Base-by-base conservation (phyloP, 2,329 filamentous ascomycete species). In the Penicillium paneum region DNA sequence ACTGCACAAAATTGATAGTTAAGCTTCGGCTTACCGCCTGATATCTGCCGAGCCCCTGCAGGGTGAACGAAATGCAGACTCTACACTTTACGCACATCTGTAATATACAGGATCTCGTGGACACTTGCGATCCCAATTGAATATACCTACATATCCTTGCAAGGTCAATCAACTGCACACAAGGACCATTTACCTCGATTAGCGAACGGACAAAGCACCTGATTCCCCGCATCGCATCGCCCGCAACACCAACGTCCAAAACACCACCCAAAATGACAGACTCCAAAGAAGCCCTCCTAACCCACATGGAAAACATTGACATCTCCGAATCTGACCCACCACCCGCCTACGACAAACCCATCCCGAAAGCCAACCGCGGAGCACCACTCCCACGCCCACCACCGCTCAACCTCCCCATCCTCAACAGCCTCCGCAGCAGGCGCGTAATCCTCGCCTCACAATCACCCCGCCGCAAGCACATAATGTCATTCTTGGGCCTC, bases 401-500 rank as follows among this genome's bases (percentile, higher is more conserved):
- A 42, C 89, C 89, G 1, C 83, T 97, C 58, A 82, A 90, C 57
- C 81, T 97, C 17, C 92, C 93, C 15, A 86, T 91, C 52, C 78
- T 99, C 55, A 83, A 83, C 65, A 80, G 87, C 66, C 83, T 99
- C 60, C 86, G 88, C 67, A 83, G 83, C 51, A 90, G 89, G 72
- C 83, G 93, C 60, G 85, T 96, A 6, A 89, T 99, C 63, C 86
- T 99, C 28, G 94, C 94, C 49, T 97, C 92, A 2, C 85, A 89
- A 19, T 97, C 92, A 1, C 94, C 94, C 0, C 83, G 94, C 41
- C 83, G 94, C 50, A 89, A 87, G 72, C 87, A 90, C 60, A 84
- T 99, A 10, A 83, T 99, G 39, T 83, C 72, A 49, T 71, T 92
- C 82, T 82, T 97, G 56, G 91, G 92, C 61, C 83, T 97, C 11